Evolutionary conservation across 2,329 filamentous ascomycete genomes (phyloP).

Genomic region (Diaporthe vexans): DNA sequence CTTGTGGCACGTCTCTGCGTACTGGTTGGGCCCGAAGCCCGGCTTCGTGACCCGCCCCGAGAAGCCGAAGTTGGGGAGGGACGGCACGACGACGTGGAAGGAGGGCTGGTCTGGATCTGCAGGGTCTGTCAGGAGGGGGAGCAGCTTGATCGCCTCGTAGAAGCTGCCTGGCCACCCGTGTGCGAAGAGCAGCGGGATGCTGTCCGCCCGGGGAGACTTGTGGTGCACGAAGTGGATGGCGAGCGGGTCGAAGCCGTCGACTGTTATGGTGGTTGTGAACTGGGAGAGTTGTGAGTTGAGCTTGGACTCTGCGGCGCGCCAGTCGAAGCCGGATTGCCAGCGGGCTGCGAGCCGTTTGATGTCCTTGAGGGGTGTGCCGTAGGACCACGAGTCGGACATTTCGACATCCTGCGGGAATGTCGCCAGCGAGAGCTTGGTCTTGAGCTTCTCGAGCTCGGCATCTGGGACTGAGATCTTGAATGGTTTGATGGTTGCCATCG

Average conservation of each 20-base stretch:
- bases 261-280: slow-evolving; percentile 64
- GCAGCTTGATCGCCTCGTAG: slow-evolving; percentile 53
- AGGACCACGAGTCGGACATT: slow-evolving; percentile 60
- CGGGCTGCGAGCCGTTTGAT: slow-evolving; percentile 69
- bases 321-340: slow-evolving; percentile 73
- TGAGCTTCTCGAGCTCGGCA: slow-evolving; percentile 46
- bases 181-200: slow-evolving; percentile 57
- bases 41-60: slow-evolving; percentile 50
- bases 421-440: slow-evolving; percentile 36
- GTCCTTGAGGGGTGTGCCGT: slow-evolving; percentile 72
- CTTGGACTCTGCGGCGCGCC: slow-evolving; percentile 69
- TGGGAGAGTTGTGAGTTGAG: slow-evolving; percentile 72
- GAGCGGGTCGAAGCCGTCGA: slow-evolving; percentile 71
- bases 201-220: slow-evolving; percentile 47
- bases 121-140: slow-evolving; percentile 51
- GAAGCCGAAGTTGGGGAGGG: slow-evolving; percentile 60
- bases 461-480: slow-evolving; percentile 54
- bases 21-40: slow-evolving; percentile 50
- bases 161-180: slow-evolving; percentile 61
- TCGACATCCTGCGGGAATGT: slow-evolving; percentile 68
- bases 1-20: slow-evolving; percentile 51
- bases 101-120: slow-evolving; percentile 48
- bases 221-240: slow-evolving; percentile 76
- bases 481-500: slow-evolving; percentile 48
- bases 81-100: slow-evolving; percentile 63